Conservation (phyloP, 345 rosid species). For the Acer yangbiense region DNA sequence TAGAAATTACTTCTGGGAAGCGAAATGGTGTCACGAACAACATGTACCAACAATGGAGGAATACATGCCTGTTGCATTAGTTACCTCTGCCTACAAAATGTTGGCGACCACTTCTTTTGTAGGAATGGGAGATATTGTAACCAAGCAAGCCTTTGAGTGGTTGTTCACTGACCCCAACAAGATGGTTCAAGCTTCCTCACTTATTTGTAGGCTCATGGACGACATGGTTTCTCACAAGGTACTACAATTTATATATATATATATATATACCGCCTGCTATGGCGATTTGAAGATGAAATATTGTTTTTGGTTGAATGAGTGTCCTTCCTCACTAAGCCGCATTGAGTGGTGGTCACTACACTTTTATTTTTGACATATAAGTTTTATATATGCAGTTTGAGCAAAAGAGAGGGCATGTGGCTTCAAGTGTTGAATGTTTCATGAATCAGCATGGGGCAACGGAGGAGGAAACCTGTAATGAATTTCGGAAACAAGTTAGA, state of each 20-base stretch:
- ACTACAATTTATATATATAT: neutral
- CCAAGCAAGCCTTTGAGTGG: slow-evolving; percentile 32
- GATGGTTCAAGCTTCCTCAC: slow-evolving; percentile 18
- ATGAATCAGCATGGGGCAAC: slow-evolving; percentile 28
- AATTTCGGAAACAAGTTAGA: slow-evolving; percentile 6
- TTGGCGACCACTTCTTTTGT: slow-evolving; percentile 21
- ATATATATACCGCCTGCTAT: no score
- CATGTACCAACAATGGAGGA: slow-evolving; percentile 35
- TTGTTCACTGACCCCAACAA: neutral
- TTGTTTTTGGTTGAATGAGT: no score
- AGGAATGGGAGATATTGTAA: slow-evolving; percentile 29
- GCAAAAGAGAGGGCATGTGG: slow-evolving; percentile 25
- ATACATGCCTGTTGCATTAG: slow-evolving; percentile 27
- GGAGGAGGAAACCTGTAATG: slow-evolving; percentile 22
- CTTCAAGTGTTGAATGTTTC: slow-evolving; percentile 39
- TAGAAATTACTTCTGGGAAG: slow-evolving; percentile 28
- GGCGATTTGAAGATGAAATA: no score
- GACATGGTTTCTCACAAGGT: slow-evolving; percentile 25
- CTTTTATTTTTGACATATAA: no score
- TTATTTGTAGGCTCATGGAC: slow-evolving; percentile 32
- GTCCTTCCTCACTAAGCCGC: no score
- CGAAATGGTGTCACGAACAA: slow-evolving; percentile 28
- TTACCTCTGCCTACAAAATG: slow-evolving; percentile 12
- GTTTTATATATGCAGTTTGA: neutral
- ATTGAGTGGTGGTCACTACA: no score